These are phyloP conservation scores for Colletotrichum tabaci DNA, from an alignment of 2,329 filamentous ascomycete genomes.

Conservation along the genomic window DNA sequence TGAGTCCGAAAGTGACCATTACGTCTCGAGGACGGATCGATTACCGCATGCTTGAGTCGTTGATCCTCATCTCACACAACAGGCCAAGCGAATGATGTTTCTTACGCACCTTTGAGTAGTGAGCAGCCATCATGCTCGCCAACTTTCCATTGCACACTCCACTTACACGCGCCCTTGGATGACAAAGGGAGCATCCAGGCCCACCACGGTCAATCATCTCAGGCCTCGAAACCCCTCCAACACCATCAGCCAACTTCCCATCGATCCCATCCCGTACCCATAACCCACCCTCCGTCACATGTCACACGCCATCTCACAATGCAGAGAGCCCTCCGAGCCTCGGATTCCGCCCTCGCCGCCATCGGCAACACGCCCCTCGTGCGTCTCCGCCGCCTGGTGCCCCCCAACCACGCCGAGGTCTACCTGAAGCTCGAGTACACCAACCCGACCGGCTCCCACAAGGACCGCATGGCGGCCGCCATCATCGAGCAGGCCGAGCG, in stretches of 20 bases:
- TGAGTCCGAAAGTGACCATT: background rate
- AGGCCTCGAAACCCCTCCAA: background rate
- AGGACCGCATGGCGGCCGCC: slow-evolving; percentile 39
- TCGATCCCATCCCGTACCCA: too few relatives aligned
- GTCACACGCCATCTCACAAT: background rate
- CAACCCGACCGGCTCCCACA: slow-evolving; percentile 42
- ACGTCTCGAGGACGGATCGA: background rate
- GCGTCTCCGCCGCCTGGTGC: slow-evolving; percentile 21
- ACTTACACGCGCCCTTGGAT: background rate
- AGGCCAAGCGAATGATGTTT: background rate
- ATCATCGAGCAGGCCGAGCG: slow-evolving; percentile 36
- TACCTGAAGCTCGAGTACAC: slow-evolving; percentile 38
- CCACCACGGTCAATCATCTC: background rate
- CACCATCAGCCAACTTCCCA: too few relatives aligned
- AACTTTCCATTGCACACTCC: too few relatives aligned
- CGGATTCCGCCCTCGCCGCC: slow-evolving; percentile 4
- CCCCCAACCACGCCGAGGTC: slow-evolving; percentile 25
- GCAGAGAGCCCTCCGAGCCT: background rate
- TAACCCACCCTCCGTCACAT: background rate
- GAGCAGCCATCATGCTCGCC: background rate
- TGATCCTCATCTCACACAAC: too few relatives aligned
- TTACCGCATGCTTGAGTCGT: background rate
- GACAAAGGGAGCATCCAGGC: background rate
- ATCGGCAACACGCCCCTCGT: slow-evolving; percentile 40
- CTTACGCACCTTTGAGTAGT: too few relatives aligned